phyloP scores from a whole-genome alignment of 176 grass and related monocot genomes.

The Raddia distichophylla region DNA sequence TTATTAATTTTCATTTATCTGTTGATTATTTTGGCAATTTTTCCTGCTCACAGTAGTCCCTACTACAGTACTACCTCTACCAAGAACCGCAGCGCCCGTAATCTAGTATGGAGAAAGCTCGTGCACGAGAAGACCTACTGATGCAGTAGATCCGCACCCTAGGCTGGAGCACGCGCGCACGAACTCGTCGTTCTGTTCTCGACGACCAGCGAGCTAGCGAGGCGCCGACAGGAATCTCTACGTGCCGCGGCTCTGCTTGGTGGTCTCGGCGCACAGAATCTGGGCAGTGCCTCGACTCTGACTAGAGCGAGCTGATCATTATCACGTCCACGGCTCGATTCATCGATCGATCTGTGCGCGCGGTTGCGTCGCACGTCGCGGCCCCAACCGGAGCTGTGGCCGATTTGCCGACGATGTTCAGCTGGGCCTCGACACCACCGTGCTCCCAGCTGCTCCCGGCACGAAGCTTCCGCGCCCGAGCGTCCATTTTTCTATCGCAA shows the following conservation, averaged over 20 bases:
- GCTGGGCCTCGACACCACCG: conserved; percentile 4
- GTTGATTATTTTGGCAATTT: too few relatives aligned
- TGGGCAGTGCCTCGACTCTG: background rate
- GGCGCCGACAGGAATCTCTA: conserved; percentile 42
- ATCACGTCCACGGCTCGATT: too few relatives aligned
- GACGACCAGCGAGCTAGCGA: background rate
- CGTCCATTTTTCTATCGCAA: background rate
- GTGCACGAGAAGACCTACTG: background rate
- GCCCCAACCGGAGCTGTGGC: conserved; percentile 34
- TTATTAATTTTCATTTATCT: too few relatives aligned
- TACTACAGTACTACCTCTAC: too few relatives aligned
- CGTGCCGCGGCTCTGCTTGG: conserved; percentile 26
- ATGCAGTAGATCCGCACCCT: background rate
- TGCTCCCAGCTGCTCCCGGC: conserved; percentile 7
- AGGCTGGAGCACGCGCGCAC: background rate
- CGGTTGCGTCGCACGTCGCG: background rate
- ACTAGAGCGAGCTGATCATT: background rate
- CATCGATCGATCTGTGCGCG: background rate
- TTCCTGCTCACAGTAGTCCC: too few relatives aligned
- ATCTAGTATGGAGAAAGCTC: background rate
- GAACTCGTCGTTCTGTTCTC: background rate
- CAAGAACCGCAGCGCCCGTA: too few relatives aligned
- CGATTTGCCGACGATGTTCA: background rate
- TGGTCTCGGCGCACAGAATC: conserved; percentile 22
- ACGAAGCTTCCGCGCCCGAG: conserved; percentile 41